These are phyloP conservation scores for Calonectria honghensis DNA, from an alignment of 2,329 filamentous ascomycete species.

Conservation along the genomic window DNA sequence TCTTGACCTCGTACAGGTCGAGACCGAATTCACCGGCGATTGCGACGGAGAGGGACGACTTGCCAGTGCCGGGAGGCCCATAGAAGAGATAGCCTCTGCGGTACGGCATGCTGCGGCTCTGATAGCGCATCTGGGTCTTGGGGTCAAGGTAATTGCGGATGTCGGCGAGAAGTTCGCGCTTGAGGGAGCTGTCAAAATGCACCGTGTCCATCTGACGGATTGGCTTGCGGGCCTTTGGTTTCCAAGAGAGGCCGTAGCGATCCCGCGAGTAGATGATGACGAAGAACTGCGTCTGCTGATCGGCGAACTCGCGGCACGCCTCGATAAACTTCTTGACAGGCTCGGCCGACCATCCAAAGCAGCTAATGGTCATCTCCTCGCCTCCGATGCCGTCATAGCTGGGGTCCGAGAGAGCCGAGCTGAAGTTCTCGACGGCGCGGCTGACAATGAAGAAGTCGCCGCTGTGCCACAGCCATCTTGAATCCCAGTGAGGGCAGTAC, in stretches of 20 bases:
- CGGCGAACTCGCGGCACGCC: conserved; percentile 68
- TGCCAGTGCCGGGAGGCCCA: conserved; percentile 78
- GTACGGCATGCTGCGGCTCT: conserved; percentile 69
- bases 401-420: conserved; percentile 61
- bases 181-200: conserved; percentile 68
- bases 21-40: conserved; percentile 71
- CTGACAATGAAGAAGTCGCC: conserved; percentile 67
- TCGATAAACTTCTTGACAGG: conserved; percentile 68
- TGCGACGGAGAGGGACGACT: conserved; percentile 73
- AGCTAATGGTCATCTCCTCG: conserved; percentile 69
- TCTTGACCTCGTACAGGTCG: conserved; percentile 69
- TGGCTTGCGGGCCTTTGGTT: conserved; percentile 68
- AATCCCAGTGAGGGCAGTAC: conserved; percentile 67
- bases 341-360: conserved; percentile 69
- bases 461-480: conserved; percentile 70
- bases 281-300: conserved; percentile 69
- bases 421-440: conserved; percentile 63
- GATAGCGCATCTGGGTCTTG: conserved; percentile 74
- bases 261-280: conserved; percentile 69
- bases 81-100: conserved; percentile 77
- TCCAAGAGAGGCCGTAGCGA: conserved; percentile 68
- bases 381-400: conserved; percentile 67
- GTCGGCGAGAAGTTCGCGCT: conserved; percentile 68
- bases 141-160: conserved; percentile 72
- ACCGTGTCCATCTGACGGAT: conserved; percentile 71